These are phyloP conservation scores for Chalciporus pseudorubinellus DNA, from an alignment of 768 basidiomycete species.

Conservation along the genomic window DNA sequence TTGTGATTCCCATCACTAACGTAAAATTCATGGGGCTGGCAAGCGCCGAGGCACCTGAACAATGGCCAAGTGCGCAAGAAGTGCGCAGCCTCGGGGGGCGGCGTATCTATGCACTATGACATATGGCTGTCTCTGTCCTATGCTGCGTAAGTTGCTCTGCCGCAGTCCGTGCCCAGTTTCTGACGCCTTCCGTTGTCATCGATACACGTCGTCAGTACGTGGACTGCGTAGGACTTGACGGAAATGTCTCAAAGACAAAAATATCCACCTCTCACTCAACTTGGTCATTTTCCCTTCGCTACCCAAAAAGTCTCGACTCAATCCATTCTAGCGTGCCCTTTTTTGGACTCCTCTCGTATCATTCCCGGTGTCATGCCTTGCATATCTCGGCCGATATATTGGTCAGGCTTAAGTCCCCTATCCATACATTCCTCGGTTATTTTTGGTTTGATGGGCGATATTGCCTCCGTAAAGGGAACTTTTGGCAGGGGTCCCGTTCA, in stretches of 20 bases:
- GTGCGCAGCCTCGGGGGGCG: neutral
- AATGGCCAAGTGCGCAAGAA: neutral
- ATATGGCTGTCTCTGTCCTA: neutral
- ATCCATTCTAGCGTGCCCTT: neutral
- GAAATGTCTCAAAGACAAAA: neutral
- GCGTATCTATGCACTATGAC: neutral
- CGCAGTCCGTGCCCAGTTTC: neutral
- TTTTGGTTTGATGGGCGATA: neutral
- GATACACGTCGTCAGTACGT: neutral
- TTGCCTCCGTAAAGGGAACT: neutral
- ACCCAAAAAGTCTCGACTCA: neutral
- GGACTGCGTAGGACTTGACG: neutral
- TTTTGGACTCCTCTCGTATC: conserved; percentile 5
- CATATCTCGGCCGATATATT: neutral
- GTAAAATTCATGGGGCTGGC: neutral
- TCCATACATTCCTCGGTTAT: neutral
- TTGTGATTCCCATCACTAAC: neutral
- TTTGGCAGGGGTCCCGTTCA: neutral
- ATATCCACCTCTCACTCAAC: neutral
- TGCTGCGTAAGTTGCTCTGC: neutral
- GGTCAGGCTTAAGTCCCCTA: neutral
- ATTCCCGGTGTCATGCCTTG: conserved; percentile 1
- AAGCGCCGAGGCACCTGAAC: neutral
- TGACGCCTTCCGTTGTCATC: neutral
- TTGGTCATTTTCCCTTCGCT: neutral